Percentiles rank a stretch among this genome's conserved stretches.
phyloP scores from a whole-genome alignment of 208 protist genomes.

The Vickermania spadyakhi region DNA sequence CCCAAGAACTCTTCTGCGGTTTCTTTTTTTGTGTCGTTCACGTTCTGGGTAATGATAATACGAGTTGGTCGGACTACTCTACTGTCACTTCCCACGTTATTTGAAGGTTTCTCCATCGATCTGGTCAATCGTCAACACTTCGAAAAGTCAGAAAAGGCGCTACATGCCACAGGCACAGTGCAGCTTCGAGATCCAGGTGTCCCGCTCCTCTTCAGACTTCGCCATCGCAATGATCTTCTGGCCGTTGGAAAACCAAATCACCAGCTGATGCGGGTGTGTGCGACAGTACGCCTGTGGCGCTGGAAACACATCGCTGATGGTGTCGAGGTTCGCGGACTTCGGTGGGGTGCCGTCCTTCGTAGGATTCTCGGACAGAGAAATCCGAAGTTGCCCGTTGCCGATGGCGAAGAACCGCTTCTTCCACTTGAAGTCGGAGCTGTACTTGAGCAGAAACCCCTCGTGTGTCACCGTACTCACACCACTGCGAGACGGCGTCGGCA shows the following conservation, averaged over 20 bases:
- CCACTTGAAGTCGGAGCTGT: constrained; percentile 81
- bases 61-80: no score
- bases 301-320: constrained; percentile 73
- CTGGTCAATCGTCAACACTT: no score
- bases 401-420: constrained; percentile 83
- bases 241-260: constrained; percentile 86
- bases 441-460: constrained; percentile 74
- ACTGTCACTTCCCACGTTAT: no score
- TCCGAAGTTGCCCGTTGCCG: constrained; percentile 51
- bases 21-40: no score
- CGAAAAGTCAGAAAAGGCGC: no score
- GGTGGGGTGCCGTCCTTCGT: constrained; percentile 59
- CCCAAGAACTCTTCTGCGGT: no score
- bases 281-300: constrained; percentile 79
- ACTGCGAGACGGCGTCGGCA: constrained; percentile 39
- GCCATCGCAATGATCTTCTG: constrained; percentile 85
- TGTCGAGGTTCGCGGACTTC: constrained; percentile 65
- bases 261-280: constrained; percentile 75
- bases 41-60: no score
- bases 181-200: constrained; percentile 80
- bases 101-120: no score
- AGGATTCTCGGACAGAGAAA: constrained; percentile 69
- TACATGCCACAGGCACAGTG: constrained; percentile 81
- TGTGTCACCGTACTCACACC: constrained; percentile 51
- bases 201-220: constrained; percentile 49